phyloP scores from a whole-genome alignment of 306 rosid genomes.

The Neltuma alba region DNA sequence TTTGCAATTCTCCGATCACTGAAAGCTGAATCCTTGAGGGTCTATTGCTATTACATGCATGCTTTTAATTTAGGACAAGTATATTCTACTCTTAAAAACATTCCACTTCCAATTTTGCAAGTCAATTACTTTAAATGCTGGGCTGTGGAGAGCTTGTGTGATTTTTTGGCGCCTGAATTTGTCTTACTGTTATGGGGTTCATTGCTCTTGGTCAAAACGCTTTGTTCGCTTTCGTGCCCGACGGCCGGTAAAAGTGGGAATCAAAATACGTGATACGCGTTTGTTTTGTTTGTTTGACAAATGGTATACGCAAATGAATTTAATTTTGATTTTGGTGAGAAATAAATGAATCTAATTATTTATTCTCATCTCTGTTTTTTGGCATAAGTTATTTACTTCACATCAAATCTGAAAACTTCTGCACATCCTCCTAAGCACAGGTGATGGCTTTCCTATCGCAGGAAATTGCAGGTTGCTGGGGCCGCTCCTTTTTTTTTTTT shows the following conservation, averaged over 20 bases:
- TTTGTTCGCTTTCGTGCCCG: background rate
- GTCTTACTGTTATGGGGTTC: background rate
- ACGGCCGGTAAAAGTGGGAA: background rate
- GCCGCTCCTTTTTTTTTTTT: background rate
- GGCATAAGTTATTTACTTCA: no score
- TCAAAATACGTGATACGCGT: background rate
- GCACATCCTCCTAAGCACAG: background rate
- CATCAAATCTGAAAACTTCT: background rate
- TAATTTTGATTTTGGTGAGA: background rate
- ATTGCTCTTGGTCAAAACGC: background rate
- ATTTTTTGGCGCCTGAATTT: background rate
- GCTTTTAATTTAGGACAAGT: background rate
- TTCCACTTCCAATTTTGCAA: background rate
- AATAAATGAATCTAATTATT: background rate
- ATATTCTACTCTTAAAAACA: background rate
- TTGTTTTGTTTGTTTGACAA: background rate
- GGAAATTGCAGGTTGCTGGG: background rate
- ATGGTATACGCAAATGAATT: background rate
- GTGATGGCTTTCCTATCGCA: background rate
- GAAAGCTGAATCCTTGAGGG: constrained; percentile 5
- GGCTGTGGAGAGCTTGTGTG: background rate
- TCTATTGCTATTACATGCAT: background rate
- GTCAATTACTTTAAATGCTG: background rate
- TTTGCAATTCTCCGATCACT: constrained; percentile 14
- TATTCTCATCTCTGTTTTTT: background rate